phyloP scores from a whole-genome alignment of 2,329 filamentous ascomycete species.

The Sarocladium oryzae region DNA sequence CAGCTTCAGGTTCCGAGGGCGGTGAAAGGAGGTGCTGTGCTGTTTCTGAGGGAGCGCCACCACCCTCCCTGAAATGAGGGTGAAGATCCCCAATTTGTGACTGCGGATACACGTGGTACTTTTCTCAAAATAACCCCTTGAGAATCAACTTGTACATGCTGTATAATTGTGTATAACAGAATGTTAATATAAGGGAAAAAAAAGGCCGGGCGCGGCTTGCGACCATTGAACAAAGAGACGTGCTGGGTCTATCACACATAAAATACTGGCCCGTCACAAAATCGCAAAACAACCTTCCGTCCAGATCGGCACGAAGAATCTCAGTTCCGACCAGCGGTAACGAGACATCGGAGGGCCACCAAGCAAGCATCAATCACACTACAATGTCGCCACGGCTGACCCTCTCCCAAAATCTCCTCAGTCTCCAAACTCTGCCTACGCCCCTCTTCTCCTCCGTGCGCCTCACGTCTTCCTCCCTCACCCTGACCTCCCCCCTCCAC shows the following conservation, averaged over 20 bases:
- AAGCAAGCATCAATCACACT: neutral
- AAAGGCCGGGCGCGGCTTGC: too few species aligned
- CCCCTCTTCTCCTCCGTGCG: conserved; percentile 44
- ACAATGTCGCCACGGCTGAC: conserved; percentile 23
- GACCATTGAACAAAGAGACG: too few species aligned
- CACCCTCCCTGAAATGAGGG: too few species aligned
- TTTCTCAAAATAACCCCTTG: too few species aligned
- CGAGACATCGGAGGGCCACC: neutral
- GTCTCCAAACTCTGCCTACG: conserved; percentile 51
- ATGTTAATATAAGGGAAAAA: neutral
- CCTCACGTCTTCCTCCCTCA: conserved; percentile 40
- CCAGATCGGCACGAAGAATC: too few species aligned
- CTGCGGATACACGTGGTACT: too few species aligned
- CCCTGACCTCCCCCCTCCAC: conserved; percentile 46
- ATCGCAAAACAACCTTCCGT: too few species aligned
- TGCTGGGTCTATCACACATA: too few species aligned
- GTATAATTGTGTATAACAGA: conserved; percentile 17
- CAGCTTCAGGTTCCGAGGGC: conserved; percentile 45
- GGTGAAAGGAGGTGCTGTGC: neutral
- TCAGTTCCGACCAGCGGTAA: neutral
- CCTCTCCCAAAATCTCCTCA: conserved; percentile 62
- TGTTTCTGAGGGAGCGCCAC: too few species aligned
- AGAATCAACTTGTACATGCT: neutral
- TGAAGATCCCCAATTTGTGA: too few species aligned
- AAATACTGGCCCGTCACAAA: too few species aligned